Evolutionary conservation across 2,329 filamentous ascomycete species (phyloP).

Genomic region (Trichothecium roseum): DNA sequence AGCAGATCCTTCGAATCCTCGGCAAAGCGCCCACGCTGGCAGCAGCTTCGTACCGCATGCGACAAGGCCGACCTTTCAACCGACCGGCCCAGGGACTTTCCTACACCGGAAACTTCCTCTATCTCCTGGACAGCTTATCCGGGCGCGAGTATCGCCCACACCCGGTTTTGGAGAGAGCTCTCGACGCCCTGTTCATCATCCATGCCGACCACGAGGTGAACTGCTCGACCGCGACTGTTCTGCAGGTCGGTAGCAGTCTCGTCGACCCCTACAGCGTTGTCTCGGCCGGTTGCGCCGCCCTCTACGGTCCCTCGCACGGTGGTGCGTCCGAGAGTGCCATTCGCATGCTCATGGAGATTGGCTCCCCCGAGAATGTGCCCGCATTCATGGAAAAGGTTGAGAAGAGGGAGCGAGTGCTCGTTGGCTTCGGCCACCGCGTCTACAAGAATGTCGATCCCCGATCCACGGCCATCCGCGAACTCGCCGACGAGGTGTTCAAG

Average conservation of each 20-base stretch:
- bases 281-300: constrained; percentile 38
- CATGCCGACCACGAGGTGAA: constrained; percentile 51
- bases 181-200: constrained; percentile 44
- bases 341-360: constrained; percentile 41
- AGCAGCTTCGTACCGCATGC: constrained; percentile 41
- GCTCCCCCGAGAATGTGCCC: constrained; percentile 37
- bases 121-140: constrained; percentile 41
- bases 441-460: constrained; percentile 45
- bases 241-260: constrained; percentile 45
- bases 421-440: constrained; percentile 45
- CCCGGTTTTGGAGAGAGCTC: constrained; percentile 35
- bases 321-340: constrained; percentile 49
- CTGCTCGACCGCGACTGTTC: constrained; percentile 42
- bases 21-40: constrained; percentile 40
- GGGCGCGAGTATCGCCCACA: constrained; percentile 35
- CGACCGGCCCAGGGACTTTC: constrained; percentile 33
- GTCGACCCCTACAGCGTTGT: constrained; percentile 46
- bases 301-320: constrained; percentile 47
- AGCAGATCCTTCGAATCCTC: constrained; percentile 41
- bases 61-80: constrained; percentile 40
- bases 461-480: constrained; percentile 34
- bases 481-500: constrained; percentile 38
- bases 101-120: constrained; percentile 45
- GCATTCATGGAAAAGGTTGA: constrained; percentile 39
- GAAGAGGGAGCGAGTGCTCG: constrained; percentile 37